These are phyloP conservation scores for Dictyostelium purpureum DNA, from an alignment of 78 protist species.

Conservation along the genomic window DNA sequence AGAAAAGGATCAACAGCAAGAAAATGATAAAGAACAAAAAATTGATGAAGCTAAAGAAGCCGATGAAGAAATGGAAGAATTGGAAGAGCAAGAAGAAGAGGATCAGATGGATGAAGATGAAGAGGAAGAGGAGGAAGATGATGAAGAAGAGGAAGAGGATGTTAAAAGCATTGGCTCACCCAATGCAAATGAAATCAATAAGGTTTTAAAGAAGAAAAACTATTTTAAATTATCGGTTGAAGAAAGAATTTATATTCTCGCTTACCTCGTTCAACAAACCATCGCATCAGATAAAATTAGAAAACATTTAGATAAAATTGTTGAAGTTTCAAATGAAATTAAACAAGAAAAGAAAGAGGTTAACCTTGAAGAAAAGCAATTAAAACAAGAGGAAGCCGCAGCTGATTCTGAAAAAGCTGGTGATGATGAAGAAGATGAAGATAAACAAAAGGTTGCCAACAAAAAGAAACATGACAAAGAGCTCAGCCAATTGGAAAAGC, in stretches of 20 bases:
- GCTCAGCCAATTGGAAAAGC: slow-evolving; percentile 30
- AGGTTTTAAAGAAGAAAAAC: slow-evolving; percentile 36
- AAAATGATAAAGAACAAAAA: background rate
- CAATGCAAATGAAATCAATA: slow-evolving; percentile 17
- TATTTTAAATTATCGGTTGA: slow-evolving; percentile 24
- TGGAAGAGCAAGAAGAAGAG: slow-evolving; percentile 3
- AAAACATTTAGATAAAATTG: slow-evolving; percentile 34
- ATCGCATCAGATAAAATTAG: slow-evolving; percentile 51
- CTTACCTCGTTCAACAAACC: slow-evolving; percentile 28
- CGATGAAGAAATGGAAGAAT: background rate
- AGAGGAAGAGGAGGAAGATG: background rate
- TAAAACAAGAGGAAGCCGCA: slow-evolving; percentile 6
- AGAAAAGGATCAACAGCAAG: background rate
- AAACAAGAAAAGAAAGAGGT: slow-evolving; percentile 51
- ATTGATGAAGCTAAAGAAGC: background rate
- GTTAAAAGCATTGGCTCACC: background rate
- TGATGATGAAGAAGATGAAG: background rate
- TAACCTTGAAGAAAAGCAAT: slow-evolving; percentile 32
- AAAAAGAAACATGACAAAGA: background rate
- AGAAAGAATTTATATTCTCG: slow-evolving; percentile 26
- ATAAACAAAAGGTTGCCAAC: background rate
- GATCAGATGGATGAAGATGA: slow-evolving; percentile 40
- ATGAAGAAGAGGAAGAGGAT: slow-evolving; percentile 12
- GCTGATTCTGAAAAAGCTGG: background rate
- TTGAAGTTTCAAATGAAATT: slow-evolving; percentile 31